These are phyloP conservation scores for Candida jianshihensis DNA, from an alignment of 805 yeast genomes.

Conservation along the genomic window DNA sequence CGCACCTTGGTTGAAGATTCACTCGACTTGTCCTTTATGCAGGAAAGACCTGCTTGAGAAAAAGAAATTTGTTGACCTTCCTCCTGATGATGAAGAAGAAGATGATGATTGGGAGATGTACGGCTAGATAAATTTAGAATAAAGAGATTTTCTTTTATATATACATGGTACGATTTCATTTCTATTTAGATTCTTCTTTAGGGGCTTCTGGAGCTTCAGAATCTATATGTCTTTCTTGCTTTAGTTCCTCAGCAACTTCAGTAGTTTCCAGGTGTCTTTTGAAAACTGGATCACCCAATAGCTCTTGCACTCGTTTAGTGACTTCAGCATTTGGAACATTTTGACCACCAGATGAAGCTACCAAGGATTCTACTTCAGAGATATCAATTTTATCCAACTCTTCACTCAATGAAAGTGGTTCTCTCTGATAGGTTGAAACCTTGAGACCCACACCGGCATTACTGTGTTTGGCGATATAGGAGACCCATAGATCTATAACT, in stretches of 20 bases:
- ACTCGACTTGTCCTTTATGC: conserved; percentile 81
- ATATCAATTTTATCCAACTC: conserved; percentile 29
- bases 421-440: conserved; percentile 55
- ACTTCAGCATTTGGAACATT: conserved; percentile 13
- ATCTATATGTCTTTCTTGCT: background rate
- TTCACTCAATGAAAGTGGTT: conserved; percentile 38
- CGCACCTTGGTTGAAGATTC: conserved; percentile 77
- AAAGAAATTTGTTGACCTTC: conserved; percentile 28
- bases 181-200: background rate
- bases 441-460: conserved; percentile 79
- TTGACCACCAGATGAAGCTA: conserved; percentile 6
- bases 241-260: background rate
- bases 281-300: conserved; percentile 67
- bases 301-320: conserved; percentile 53
- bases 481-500: conserved; percentile 73
- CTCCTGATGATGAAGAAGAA: conserved; percentile 39
- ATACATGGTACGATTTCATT: conserved; percentile 4
- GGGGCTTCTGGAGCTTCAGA: background rate
- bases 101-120: conserved; percentile 78
- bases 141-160: conserved; percentile 2
- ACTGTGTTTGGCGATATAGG: conserved; percentile 69
- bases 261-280: conserved; percentile 35
- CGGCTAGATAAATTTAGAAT: conserved; percentile 34
- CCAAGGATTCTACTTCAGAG: conserved; percentile 5
- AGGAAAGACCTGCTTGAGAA: conserved; percentile 59